These are phyloP conservation scores for Nemania sp. DNA, from an alignment of 2,329 filamentous ascomycete genomes.

Conservation along the genomic window DNA sequence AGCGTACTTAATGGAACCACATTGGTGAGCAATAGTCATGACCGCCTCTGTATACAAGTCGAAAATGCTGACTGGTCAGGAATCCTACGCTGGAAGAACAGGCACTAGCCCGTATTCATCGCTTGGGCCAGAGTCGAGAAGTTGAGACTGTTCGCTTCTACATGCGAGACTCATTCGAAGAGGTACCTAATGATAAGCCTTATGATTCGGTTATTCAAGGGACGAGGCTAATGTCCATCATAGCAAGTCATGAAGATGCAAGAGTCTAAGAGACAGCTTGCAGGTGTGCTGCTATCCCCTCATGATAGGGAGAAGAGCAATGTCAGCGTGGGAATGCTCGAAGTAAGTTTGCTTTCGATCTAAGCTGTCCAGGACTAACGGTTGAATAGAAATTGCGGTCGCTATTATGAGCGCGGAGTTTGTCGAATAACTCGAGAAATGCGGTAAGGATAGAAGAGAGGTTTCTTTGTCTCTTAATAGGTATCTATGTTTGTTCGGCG, in stretches of 20 bases:
- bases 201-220: neutral
- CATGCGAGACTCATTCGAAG: conserved; percentile 55
- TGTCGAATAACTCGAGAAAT: too few relatives aligned
- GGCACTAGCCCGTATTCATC: conserved; percentile 55
- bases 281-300: conserved; percentile 8
- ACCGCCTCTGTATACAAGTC: neutral
- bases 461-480: too few relatives aligned
- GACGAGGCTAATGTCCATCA: neutral
- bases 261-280: conserved; percentile 22
- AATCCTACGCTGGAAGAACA: conserved; percentile 60
- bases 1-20: conserved; percentile 63
- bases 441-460: too few relatives aligned
- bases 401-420: too few relatives aligned
- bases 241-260: conserved; percentile 26
- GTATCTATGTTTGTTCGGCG: too few relatives aligned
- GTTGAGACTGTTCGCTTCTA: conserved; percentile 55
- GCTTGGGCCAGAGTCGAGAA: conserved; percentile 52
- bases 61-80: conserved; percentile 42
- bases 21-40: conserved; percentile 56
- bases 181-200: conserved; percentile 40
- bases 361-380: too few relatives aligned
- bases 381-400: too few relatives aligned
- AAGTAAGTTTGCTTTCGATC: neutral
- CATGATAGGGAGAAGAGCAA: conserved; percentile 8
- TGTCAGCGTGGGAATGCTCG: conserved; percentile 9